Base-by-base conservation (phyloP, 441 rosid species). In the Brassica balearica region DNA sequence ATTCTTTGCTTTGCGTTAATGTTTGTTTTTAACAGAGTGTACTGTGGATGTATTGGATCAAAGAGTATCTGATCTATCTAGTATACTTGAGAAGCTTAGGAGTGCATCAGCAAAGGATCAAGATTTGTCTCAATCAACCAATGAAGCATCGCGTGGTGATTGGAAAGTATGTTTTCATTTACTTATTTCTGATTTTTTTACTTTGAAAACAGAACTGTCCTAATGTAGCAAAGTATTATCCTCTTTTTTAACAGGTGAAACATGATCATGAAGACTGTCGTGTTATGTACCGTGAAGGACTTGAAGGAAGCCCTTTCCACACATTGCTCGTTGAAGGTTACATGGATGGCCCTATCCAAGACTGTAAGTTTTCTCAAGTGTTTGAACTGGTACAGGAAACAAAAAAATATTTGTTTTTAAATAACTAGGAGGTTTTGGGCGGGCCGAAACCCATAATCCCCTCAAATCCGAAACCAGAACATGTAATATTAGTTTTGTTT, bases 201-300 rank as follows among this genome's bases (percentile, higher is more conserved):
- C 27, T 23, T 23, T 23, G 51, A 43, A 65, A 41, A 65, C 53
- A 38, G 38, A 62, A 19, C 11, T n/a, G 14, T 27, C 6, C 20
- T 9, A 41, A 23, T 68, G 64, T 71, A 51, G 38, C 68, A 22
- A 79, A 36, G 34, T 66, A 34, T 72, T 66, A 7, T 36, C 69
- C 65, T 4, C 23, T 66, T 8, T 23, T 6, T 1, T 67, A 69
- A 72, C 84, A 94, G 99, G 75, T 96, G 71, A 91, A 94, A 85
- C 93, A 90, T 19, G 97, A 92, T 43, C 86, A 75, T 77, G 95
- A 92, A 83, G 97, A 94, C 77, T 90, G 82, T 65, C 92, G 98
- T 62, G 97, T 96, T 65, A 96, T 96, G 99, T 96, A 94, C 78
- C 94, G 93, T 64, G 92, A 88, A 88, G 99, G 99, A 85, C 90